These are phyloP conservation scores for Secale cereale DNA, from an alignment of 176 grass and related monocot species.

Conservation along the genomic window DNA sequence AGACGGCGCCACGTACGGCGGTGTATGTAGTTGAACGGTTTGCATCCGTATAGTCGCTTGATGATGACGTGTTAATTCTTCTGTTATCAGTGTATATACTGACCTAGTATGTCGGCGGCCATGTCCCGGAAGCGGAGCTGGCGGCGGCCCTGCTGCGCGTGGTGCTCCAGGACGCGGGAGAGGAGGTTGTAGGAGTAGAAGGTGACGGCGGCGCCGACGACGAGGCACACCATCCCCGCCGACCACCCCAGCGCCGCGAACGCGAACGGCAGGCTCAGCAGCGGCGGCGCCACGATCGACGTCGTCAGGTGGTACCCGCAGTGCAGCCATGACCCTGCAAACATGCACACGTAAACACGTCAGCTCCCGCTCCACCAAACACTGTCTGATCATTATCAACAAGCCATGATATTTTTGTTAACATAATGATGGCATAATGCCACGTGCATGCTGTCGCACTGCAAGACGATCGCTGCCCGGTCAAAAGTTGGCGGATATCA, in stretches of 20 bases:
- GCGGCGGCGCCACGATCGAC: slow-evolving; percentile 83
- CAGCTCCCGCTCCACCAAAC: not conserved
- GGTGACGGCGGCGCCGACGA: slow-evolving; percentile 54
- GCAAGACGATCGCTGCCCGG: not conserved
- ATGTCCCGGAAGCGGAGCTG: slow-evolving; percentile 96
- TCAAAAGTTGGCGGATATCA: not conserved
- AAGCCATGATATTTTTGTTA: not conserved
- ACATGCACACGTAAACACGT: not conserved
- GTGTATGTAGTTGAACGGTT: no score
- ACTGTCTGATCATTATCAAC: not conserved
- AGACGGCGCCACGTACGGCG: not conserved
- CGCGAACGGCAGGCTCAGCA: slow-evolving; percentile 89
- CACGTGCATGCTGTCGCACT: no score
- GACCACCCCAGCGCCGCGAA: slow-evolving; percentile 75
- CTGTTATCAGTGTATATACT: not conserved
- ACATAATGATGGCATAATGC: no score
- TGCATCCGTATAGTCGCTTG: no score
- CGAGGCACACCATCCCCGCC: slow-evolving; percentile 55
- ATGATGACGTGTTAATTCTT: no score
- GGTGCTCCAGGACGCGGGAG: slow-evolving; percentile 87
- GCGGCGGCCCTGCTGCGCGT: slow-evolving; percentile 70
- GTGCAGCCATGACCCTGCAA: slow-evolving; percentile 85
- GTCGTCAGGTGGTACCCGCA: slow-evolving; percentile 92
- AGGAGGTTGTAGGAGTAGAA: slow-evolving; percentile 99
- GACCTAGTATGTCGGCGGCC: slow-evolving; percentile 83